These are phyloP conservation scores for Penicillium desertorum DNA, from an alignment of 495 filamentous ascomycete genomes.

Conservation along the genomic window DNA sequence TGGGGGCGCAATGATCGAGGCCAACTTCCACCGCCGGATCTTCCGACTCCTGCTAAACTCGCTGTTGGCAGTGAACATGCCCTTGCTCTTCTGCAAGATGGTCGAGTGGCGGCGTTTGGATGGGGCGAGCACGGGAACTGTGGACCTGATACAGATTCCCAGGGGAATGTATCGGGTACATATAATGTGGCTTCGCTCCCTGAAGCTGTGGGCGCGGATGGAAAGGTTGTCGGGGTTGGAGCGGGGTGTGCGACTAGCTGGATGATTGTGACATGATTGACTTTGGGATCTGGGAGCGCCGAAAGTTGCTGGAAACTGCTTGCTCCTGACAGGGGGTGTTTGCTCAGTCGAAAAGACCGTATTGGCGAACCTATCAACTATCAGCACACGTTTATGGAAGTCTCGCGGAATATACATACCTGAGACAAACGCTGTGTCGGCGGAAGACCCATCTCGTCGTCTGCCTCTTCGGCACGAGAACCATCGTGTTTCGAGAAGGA, in stretches of 20 bases:
- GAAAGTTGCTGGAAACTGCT: not conserved
- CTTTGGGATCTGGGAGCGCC: not conserved
- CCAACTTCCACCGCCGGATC: slow-evolving; percentile 63
- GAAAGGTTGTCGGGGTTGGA: slow-evolving; percentile 55
- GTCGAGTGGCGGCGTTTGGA: slow-evolving; percentile 73
- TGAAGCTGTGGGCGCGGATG: slow-evolving; percentile 19
- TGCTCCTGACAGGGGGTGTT: not conserved
- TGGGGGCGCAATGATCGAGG: slow-evolving; percentile 81
- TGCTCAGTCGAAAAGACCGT: slow-evolving; percentile 47
- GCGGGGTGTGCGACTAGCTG: slow-evolving; percentile 92
- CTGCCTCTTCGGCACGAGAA: slow-evolving; percentile 4
- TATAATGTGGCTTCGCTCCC: slow-evolving; percentile 61
- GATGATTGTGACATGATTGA: slow-evolving; percentile 52
- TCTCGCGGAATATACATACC: slow-evolving; percentile 26
- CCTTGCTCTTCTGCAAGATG: slow-evolving; percentile 62
- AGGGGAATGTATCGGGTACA: slow-evolving; percentile 62
- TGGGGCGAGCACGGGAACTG: slow-evolving; percentile 99
- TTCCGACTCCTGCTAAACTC: slow-evolving; percentile 55
- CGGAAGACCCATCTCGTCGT: slow-evolving; percentile 46
- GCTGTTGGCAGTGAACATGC: slow-evolving; percentile 88
- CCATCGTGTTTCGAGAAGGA: slow-evolving; percentile 21
- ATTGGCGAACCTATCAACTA: slow-evolving; percentile 37
- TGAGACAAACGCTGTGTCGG: slow-evolving; percentile 55
- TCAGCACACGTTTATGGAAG: slow-evolving; percentile 15
- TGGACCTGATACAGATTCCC: slow-evolving; percentile 60